Conservation (phyloP, 1,284 basidiomycete species). For the Ustanciosporium gigantosporum region DNA sequence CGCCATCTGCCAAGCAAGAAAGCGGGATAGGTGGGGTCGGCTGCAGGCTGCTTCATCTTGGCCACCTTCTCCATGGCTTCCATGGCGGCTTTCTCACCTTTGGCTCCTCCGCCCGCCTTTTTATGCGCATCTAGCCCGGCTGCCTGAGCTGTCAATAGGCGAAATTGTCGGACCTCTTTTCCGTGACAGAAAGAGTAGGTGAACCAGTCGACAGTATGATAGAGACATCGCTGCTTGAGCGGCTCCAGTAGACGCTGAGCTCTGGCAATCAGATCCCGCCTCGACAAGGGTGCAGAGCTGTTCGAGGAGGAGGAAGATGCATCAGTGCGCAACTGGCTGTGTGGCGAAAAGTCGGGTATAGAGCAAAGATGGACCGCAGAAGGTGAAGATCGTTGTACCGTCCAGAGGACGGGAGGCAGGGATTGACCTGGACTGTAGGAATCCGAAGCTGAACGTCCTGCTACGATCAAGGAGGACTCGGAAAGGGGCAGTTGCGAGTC, state of each 20-base stretch:
- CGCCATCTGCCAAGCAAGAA: conserved; percentile 38
- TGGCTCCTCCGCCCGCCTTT: conserved; percentile 17
- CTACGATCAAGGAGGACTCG: conserved; percentile 4
- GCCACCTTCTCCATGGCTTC: conserved; percentile 23
- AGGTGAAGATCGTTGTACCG: conserved; percentile 18
- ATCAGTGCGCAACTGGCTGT: neutral
- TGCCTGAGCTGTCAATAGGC: conserved; percentile 16
- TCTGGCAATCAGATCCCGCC: conserved; percentile 12
- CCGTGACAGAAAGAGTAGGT: conserved; percentile 56
- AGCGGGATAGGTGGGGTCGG: conserved; percentile 29
- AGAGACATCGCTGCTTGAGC: conserved; percentile 45
- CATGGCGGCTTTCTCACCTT: conserved; percentile 21
- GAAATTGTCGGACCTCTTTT: conserved; percentile 43
- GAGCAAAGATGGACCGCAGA: conserved; percentile 30
- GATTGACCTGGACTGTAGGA: neutral
- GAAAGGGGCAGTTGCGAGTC: neutral
- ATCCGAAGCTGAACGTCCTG: neutral
- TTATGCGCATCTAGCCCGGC: conserved; percentile 19
- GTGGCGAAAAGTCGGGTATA: conserved; percentile 23
- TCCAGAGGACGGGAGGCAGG: conserved; percentile 1
- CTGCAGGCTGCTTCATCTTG: conserved; percentile 10
- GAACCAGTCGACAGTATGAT: conserved; percentile 53
- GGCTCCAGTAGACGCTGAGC: conserved; percentile 42
- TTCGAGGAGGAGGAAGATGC: neutral
- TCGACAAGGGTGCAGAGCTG: neutral